Conservation (phyloP, 139 green algal species). For the Chlorella sp. region DNA sequence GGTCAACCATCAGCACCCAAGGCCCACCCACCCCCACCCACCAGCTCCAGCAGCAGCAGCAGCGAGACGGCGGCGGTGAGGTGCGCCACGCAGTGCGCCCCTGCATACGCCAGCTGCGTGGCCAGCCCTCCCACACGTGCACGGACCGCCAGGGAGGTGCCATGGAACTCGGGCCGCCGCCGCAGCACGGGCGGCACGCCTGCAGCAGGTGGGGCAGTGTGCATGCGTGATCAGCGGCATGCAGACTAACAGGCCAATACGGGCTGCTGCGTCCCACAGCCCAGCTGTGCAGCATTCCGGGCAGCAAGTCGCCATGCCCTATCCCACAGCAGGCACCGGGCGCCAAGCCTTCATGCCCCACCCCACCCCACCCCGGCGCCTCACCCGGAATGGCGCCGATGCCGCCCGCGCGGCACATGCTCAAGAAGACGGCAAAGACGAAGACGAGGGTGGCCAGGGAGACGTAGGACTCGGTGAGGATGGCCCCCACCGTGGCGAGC, state of each 20-base stretch:
- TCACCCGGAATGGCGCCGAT: conserved; percentile 55
- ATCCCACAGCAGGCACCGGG: no score
- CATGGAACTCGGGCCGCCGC: conserved; percentile 37
- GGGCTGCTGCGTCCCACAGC: no score
- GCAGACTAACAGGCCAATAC: no score
- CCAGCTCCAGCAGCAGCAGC: conserved; percentile 89
- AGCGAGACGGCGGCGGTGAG: conserved; percentile 74
- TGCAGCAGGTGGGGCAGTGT: neutral
- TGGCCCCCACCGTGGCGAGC: conserved; percentile 41
- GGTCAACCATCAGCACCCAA: no score
- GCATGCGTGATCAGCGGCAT: no score
- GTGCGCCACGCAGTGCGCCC: conserved; percentile 69
- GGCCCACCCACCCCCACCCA: conserved; percentile 22
- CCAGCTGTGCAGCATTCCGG: no score
- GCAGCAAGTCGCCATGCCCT: no score
- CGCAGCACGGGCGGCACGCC: conserved; percentile 18
- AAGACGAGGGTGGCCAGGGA: conserved; percentile 50
- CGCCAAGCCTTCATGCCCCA: no score
- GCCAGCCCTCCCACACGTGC: conserved; percentile 60
- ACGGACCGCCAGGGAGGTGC: conserved; percentile 25
- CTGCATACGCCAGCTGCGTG: conserved; percentile 67
- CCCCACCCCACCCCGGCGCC: neutral
- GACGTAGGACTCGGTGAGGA: conserved; percentile 70
- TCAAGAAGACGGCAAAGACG: conserved; percentile 51
- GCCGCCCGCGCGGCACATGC: conserved; percentile 67